Evolutionary conservation across 2,329 filamentous ascomycete species (phyloP).

Genomic region (Arthrinium phaeospermum): DNA sequence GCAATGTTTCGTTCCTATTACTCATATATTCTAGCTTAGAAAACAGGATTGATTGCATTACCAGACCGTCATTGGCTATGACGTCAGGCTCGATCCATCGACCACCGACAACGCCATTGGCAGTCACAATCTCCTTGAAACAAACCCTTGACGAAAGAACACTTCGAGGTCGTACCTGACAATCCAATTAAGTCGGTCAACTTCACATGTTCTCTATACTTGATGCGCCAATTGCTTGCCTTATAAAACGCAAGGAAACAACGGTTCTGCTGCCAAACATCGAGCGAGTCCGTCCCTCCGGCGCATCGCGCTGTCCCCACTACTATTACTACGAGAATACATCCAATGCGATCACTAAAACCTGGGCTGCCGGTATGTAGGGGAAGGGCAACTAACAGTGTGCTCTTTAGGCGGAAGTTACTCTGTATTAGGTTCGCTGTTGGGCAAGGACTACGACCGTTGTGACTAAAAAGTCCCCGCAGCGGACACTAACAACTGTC

Average conservation of each 20-base stretch:
- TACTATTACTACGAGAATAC: not conserved
- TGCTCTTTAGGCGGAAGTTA: not conserved
- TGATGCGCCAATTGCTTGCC: not conserved
- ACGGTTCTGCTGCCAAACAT: not conserved
- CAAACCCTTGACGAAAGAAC: not conserved
- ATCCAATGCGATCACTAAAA: not conserved
- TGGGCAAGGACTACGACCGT: not conserved
- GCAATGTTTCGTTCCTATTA: too few species aligned
- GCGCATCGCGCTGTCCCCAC: not conserved
- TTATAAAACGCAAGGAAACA: too few species aligned
- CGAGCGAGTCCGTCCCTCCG: not conserved
- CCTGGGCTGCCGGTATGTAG: too few species aligned
- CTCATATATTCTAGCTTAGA: not conserved
- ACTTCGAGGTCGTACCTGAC: not conserved
- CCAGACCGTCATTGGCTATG: not conserved
- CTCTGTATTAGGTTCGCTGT: not conserved
- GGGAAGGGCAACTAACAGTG: not conserved
- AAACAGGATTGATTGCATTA: not conserved
- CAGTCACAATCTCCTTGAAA: not conserved
- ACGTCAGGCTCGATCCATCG: not conserved
- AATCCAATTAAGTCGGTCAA: not conserved
- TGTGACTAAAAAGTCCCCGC: not conserved
- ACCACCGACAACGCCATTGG: not conserved
- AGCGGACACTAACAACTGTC: not conserved
- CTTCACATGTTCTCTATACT: not conserved